phyloP scores from a whole-genome alignment of 2,329 filamentous ascomycete species.

The Microdochium paspali region DNA sequence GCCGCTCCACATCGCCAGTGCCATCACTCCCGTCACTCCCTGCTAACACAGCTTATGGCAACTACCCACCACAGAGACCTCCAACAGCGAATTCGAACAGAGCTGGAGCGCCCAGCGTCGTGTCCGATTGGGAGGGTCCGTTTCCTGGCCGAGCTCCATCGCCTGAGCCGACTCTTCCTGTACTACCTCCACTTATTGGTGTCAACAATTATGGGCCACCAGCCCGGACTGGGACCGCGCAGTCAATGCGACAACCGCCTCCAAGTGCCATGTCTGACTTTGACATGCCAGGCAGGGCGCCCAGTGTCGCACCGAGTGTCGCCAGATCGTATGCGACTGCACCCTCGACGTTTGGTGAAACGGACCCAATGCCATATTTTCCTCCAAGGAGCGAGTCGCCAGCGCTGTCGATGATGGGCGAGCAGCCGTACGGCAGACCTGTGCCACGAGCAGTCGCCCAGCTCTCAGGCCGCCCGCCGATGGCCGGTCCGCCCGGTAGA shows the following conservation, averaged over 20 bases:
- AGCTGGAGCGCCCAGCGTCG: neutral
- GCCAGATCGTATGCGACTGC: neutral
- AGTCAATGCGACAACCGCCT: slow-evolving; percentile 22
- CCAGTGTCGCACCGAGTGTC: neutral
- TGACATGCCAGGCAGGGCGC: neutral
- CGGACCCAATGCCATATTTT: slow-evolving; percentile 3
- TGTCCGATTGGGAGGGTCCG: neutral
- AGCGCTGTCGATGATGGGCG: slow-evolving; percentile 21
- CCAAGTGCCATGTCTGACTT: neutral
- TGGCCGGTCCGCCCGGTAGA: slow-evolving; percentile 5
- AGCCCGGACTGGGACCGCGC: slow-evolving; percentile 23
- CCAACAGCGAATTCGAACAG: neutral
- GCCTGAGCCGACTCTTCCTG: slow-evolving; percentile 25
- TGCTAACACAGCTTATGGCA: slow-evolving; percentile 40
- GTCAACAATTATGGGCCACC: slow-evolving; percentile 17
- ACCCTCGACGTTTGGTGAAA: neutral
- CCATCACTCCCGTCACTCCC: slow-evolving; percentile 43
- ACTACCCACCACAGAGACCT: slow-evolving; percentile 25
- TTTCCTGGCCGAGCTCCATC: slow-evolving; percentile 21
- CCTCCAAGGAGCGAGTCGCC: slow-evolving; percentile 21
- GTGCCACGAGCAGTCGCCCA: slow-evolving; percentile 12
- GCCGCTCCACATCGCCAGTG: slow-evolving; percentile 21
- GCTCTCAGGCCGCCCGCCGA: slow-evolving; percentile 10
- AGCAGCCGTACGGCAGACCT: slow-evolving; percentile 18
- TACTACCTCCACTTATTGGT: slow-evolving; percentile 4